Evolutionary conservation across 305 asterid species (phyloP), one percentile per base, ranked within the genome.

Genomic region (Solanum hybrid): DNA sequence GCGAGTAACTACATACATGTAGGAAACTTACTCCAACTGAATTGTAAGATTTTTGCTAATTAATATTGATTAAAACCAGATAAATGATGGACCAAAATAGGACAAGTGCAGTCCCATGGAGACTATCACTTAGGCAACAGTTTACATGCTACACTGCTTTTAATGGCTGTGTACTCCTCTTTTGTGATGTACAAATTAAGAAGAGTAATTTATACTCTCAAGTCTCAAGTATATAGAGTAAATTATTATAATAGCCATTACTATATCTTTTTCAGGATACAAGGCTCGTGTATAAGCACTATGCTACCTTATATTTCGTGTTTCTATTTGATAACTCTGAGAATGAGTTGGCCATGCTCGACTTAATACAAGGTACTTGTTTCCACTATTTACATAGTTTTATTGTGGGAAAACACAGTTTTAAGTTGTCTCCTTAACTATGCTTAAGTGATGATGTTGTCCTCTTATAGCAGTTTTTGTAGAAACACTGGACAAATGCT

Each of bases 341-440:
- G 87, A 92, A 89, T 87, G 93, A 90, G 90, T 85, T 92, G 75
- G 94, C 93, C 40, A 92, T 91, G 94, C 94, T 92, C 6, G 94
- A 92, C 75, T 84, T 91, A 46, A 91, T 92, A 60, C 93, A 92
- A 92, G 94, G 94, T 92, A 91, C 31, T n/a, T 40, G 27, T 17
- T 35, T 31, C n/a, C 87, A 20, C 14, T 51, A 51, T 29, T 46
- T 46, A 84, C 87, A 26, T 82, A 4, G 73, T 29, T 82, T 84
- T 29, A 22, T 29, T 29, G 72, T 1, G 9, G 71, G 87, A 20
- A 84, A 82, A 42, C 87, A 46, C 75, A 29, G 9, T 82, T 82
- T 46, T 82, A 29, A 82, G 87, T 20, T 84, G 29, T 10, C 20
- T 46, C 71, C 86, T 14, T 37, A 46, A 84, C 40, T 17, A 8